Evolutionary conservation across 2,329 filamentous ascomycete species (phyloP).

Genomic region (Nothophoma quercina): DNA sequence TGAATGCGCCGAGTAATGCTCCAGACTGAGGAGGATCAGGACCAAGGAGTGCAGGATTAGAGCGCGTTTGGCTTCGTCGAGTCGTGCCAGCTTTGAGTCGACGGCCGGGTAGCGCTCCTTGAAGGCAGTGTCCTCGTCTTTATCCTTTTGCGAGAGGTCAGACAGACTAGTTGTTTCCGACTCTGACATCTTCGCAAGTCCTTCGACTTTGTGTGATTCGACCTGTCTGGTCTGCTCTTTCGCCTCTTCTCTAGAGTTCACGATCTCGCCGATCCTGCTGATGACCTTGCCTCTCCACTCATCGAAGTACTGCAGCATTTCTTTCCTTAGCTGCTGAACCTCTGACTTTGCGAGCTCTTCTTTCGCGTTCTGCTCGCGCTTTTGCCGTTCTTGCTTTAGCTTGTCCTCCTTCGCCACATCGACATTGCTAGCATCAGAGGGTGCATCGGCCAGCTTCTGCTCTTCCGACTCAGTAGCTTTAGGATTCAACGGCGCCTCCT

Average conservation of each 20-base stretch:
- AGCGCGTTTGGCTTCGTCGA: slow-evolving; percentile 68
- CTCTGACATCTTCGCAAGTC: slow-evolving; percentile 40
- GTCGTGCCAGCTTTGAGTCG: slow-evolving; percentile 59
- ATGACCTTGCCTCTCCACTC: slow-evolving; percentile 80
- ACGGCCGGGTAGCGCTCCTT: slow-evolving; percentile 52
- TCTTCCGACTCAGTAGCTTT: slow-evolving; percentile 32
- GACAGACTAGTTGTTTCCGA: slow-evolving; percentile 35
- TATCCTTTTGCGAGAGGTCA: slow-evolving; percentile 35
- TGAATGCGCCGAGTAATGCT: slow-evolving; percentile 78
- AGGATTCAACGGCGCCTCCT: slow-evolving; percentile 30
- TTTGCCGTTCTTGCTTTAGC: slow-evolving; percentile 37
- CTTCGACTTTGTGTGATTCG: slow-evolving; percentile 27
- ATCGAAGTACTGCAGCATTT: slow-evolving; percentile 74
- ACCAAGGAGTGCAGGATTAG: slow-evolving; percentile 76
- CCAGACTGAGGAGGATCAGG: slow-evolving; percentile 75
- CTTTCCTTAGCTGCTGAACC: slow-evolving; percentile 72
- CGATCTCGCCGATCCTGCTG: slow-evolving; percentile 73
- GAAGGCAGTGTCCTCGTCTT: slow-evolving; percentile 50
- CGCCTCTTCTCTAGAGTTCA: slow-evolving; percentile 50
- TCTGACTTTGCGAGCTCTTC: slow-evolving; percentile 60
- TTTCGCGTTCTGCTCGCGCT: slow-evolving; percentile 47
- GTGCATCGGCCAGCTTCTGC: slow-evolving; percentile 32
- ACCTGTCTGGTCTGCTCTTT: slow-evolving; percentile 40
- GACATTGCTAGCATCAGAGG: slow-evolving; percentile 29
- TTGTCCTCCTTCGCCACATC: slow-evolving; percentile 45